phyloP scores from a whole-genome alignment of 345 rosid species.

The Acer saccharum region DNA sequence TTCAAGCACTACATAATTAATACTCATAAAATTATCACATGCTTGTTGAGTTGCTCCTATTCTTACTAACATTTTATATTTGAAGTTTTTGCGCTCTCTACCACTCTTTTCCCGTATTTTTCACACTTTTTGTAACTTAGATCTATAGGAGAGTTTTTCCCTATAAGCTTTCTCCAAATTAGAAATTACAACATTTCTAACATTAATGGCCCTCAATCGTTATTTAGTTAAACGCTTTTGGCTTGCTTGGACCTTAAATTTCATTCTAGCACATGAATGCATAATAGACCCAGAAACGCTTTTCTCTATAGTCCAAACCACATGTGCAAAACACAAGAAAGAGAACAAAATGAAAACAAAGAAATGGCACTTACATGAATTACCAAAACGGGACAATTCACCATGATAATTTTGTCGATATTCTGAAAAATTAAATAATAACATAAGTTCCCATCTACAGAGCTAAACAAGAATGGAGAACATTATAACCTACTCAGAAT shows the following conservation, averaged over 20 bases:
- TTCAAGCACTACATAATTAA: not conserved
- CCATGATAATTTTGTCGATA: slow-evolving; percentile 82
- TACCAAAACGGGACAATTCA: slow-evolving; percentile 75
- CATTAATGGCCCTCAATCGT: not conserved
- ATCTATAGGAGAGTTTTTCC: not conserved
- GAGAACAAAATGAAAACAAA: slow-evolving; percentile 9
- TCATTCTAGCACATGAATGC: slow-evolving; percentile 1
- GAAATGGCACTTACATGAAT: slow-evolving; percentile 71
- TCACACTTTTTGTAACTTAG: not conserved
- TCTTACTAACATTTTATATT: not conserved
- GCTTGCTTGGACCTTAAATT: not conserved
- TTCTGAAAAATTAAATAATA: slow-evolving; percentile 49
- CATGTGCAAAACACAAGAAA: not conserved
- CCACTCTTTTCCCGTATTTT: not conserved
- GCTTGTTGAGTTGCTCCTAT: not conserved
- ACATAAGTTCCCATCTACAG: slow-evolving; percentile 10
- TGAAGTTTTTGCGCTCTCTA: not conserved
- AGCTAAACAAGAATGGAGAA: slow-evolving; percentile 15
- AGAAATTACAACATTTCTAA: not conserved
- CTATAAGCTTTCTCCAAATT: slow-evolving; percentile 5
- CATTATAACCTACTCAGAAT: not conserved
- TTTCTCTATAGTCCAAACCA: not conserved
- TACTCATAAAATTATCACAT: not conserved
- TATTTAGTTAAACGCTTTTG: not conserved
- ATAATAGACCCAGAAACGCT: not conserved